Percentiles rank a stretch among this genome's conserved stretches.
These are phyloP conservation scores for Viola odorata DNA, from an alignment of 345 rosid species.

Conservation along the genomic window DNA sequence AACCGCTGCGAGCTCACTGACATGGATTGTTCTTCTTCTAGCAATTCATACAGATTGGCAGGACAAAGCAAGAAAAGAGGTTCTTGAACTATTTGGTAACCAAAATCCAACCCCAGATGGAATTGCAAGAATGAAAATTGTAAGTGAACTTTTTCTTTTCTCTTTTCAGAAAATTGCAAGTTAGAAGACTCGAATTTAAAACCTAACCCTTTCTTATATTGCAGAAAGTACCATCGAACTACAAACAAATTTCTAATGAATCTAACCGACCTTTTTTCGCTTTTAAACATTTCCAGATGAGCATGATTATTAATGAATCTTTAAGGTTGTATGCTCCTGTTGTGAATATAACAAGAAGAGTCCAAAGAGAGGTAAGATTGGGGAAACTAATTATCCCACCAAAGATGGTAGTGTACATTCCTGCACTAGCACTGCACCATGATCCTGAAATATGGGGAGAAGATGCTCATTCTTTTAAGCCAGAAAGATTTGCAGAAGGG, in stretches of 20 bases:
- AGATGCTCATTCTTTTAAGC: constrained; percentile 1
- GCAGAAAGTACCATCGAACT: too few relatives aligned
- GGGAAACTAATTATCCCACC: neutral
- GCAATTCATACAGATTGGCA: neutral
- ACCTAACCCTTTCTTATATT: too few relatives aligned
- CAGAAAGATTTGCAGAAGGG: constrained; percentile 1
- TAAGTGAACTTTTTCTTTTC: too few relatives aligned
- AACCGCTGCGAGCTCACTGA: constrained; percentile 23
- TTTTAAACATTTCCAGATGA: neutral
- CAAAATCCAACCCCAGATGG: neutral
- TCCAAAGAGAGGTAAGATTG: neutral
- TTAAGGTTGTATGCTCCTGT: neutral
- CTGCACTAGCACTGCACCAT: neutral
- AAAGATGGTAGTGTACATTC: neutral
- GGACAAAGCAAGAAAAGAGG: neutral
- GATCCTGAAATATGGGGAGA: neutral
- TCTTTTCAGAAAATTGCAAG: too few relatives aligned
- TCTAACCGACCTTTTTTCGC: too few relatives aligned
- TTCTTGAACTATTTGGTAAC: neutral
- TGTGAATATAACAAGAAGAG: neutral
- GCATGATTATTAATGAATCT: neutral
- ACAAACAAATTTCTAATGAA: too few relatives aligned
- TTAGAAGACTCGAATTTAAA: too few relatives aligned
- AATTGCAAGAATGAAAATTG: neutral
- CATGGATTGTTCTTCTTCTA: constrained; percentile 36